Conservation (phyloP, 192 early-diverging fungal genomes). For the Paraglomus brasilianum region DNA sequence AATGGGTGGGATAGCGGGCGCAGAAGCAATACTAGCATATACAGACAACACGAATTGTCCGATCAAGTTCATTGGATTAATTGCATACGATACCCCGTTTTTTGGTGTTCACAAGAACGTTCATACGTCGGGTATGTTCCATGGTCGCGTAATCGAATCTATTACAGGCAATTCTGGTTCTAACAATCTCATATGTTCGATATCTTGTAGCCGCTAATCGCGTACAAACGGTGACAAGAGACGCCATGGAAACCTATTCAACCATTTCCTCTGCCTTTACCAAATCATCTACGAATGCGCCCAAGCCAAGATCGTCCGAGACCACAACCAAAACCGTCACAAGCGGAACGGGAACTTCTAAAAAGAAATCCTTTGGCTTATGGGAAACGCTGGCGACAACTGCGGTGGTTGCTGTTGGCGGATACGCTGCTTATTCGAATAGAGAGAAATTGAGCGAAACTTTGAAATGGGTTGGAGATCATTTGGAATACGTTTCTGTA, state of each 20-base stretch:
- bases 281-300: neutral
- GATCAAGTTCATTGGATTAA: slow-evolving; percentile 46
- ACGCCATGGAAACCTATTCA: slow-evolving; percentile 28
- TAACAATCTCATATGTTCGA: no score
- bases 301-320: slow-evolving; percentile 25
- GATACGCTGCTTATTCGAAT: slow-evolving; percentile 41
- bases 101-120: slow-evolving; percentile 48
- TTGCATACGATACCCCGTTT: slow-evolving; percentile 59
- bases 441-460: slow-evolving; percentile 37
- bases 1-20: slow-evolving; percentile 61
- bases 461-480: slow-evolving; percentile 39
- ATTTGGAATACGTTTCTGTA: slow-evolving; percentile 54
- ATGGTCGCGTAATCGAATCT: no score
- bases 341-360: neutral
- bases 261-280: slow-evolving; percentile 16
- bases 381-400: slow-evolving; percentile 48
- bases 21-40: slow-evolving; percentile 47
- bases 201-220: slow-evolving; percentile 39
- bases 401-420: slow-evolving; percentile 42
- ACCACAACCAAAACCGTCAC: slow-evolving; percentile 7
- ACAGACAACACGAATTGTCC: slow-evolving; percentile 4
- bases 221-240: slow-evolving; percentile 39
- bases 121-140: no score
- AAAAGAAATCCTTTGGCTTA: slow-evolving; percentile 9
- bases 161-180: no score